Evolutionary conservation across 2,329 filamentous ascomycete genomes (phyloP), one percentile per base, ranked within the genome.

Genomic region (Coleophoma eucalyptorum): DNA sequence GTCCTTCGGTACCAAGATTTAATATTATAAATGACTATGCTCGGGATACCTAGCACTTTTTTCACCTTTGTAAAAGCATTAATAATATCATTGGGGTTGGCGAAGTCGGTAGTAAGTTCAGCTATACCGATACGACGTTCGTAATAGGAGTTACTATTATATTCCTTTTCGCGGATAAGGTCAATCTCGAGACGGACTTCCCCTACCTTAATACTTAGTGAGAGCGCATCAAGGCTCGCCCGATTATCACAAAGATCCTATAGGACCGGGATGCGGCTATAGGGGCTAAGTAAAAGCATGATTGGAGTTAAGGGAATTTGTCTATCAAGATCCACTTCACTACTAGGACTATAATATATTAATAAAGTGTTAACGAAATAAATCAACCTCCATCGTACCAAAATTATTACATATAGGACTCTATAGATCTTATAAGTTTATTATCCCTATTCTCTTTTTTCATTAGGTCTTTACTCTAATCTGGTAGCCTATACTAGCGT

Each of bases 11-110:
- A 13, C n/a, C n/a, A 13, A 40, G 19, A 40, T 13, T 11, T 60
- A 67, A 63, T 63, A 55, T 74, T 75, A 54, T 73, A 73, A 2
- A 75, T 62, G 15, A 74, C 69, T 2, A 77, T 72, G 49, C 66
- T 69, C 5, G 73, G 72, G n/a, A 62, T 50, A n/a, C 68, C 65
- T 34, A 46, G 48, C 32, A 35, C 37, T 8, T 56, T 26, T 45
- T 69, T 69, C 5, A 74, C 67, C 49, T 66, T 66, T 2, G 59
- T 50, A 59, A 77, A 78, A 4, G 62, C 62, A 4, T 50, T 51
- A 2, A 57, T 50, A 2, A 77, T 61, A 16, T 60, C 57, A 2
- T 61, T 45, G 0, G 72, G 62, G 13, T 71, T 56, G 2, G 67
- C 56, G 5, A 75, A 61, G 53, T 76, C 73, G 69, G 65, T 2